These are phyloP conservation scores for Sphagnum magellanicum DNA, from an alignment of 228 moss, liverwort and hornwort genomes.

Conservation along the genomic window DNA sequence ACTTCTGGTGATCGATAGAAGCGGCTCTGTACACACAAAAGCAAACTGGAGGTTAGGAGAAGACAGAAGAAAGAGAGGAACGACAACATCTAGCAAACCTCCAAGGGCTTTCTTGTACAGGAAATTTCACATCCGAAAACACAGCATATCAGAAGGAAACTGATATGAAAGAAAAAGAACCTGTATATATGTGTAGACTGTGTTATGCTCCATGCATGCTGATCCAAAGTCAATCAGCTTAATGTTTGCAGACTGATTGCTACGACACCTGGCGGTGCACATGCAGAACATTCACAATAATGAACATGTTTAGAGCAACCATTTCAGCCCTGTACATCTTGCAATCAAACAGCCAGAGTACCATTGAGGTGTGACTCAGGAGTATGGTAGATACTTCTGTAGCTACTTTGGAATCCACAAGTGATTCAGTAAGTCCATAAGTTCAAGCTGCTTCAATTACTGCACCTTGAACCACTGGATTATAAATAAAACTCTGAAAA, in stretches of 20 bases:
- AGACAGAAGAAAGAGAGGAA: neutral
- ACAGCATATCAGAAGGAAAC: neutral
- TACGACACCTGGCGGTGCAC: constrained; percentile 6
- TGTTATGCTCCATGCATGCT: constrained; percentile 83
- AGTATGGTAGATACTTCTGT: neutral
- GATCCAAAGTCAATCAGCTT: constrained; percentile 97
- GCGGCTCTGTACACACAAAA: constrained; percentile 65
- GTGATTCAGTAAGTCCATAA: no score
- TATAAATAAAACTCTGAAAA: neutral
- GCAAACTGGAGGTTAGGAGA: neutral
- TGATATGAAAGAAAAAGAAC: constrained; percentile 15
- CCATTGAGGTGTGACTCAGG: neutral
- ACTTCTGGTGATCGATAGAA: constrained; percentile 97
- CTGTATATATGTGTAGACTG: constrained; percentile 92
- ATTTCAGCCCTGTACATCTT: neutral
- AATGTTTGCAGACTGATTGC: constrained; percentile 65
- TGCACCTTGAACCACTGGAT: neutral
- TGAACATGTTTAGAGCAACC: constrained; percentile 1
- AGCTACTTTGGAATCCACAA: no score
- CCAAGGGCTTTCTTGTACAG: neutral
- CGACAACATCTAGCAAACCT: neutral
- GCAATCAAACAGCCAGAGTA: neutral
- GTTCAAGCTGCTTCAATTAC: neutral
- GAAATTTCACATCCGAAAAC: neutral
- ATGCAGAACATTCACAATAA: neutral